Evolutionary conservation across 1,284 basidiomycete genomes (phyloP).

Genomic region (Jaminaea rosea): DNA sequence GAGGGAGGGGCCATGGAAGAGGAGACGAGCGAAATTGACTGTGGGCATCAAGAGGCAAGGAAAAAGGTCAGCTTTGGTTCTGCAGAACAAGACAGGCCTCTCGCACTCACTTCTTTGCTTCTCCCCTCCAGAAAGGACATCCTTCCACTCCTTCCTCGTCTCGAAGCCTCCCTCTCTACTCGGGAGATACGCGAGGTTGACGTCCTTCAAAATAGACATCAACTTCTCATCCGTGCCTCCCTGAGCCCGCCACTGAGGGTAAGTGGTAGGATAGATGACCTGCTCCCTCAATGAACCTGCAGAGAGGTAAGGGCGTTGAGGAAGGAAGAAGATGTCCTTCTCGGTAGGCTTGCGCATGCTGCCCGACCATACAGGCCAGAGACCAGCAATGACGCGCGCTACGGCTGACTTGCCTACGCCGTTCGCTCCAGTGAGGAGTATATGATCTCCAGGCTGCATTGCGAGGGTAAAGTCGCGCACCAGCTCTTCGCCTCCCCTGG

Average conservation of each 20-base stretch:
- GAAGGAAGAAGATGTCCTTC: conserved; percentile 70
- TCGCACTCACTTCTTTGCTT: conserved; percentile 58
- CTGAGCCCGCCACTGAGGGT: conserved; percentile 34
- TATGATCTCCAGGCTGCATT: conserved; percentile 72
- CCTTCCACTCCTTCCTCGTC: conserved; percentile 85
- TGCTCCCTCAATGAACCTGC: conserved; percentile 80
- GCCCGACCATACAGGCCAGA: conserved; percentile 62
- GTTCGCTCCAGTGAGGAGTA: conserved; percentile 82
- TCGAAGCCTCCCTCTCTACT: conserved; percentile 67
- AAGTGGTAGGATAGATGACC: conserved; percentile 50
- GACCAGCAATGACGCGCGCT: conserved; percentile 75
- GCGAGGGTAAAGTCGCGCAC: conserved; percentile 64
- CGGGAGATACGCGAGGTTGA: conserved; percentile 77
- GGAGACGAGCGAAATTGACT: conserved; percentile 54
- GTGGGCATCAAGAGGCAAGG: neutral
- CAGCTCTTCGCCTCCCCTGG: conserved; percentile 56
- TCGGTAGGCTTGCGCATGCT: conserved; percentile 34
- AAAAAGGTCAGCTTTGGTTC: neutral
- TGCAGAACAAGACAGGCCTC: neutral
- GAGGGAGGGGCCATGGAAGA: conserved; percentile 67
- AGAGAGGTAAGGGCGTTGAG: conserved; percentile 84
- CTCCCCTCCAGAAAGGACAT: conserved; percentile 69
- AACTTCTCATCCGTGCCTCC: conserved; percentile 63
- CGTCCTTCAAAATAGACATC: conserved; percentile 64
- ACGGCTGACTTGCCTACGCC: conserved; percentile 84